Base-by-base conservation (phyloP, 192 early-diverging fungal species). In the Pilobolus umbonatus region DNA sequence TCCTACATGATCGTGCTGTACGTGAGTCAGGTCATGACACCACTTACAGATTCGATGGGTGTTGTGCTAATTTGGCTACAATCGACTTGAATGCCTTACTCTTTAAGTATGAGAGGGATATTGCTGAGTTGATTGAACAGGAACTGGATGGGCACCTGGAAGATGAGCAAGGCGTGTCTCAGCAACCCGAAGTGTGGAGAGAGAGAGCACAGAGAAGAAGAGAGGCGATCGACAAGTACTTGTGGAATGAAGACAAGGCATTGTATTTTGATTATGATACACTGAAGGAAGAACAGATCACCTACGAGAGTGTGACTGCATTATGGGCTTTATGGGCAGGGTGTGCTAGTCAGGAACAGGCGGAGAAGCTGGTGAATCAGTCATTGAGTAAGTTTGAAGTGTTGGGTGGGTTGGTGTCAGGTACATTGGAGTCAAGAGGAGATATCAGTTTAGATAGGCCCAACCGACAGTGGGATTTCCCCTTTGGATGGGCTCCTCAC, bases 11-110 rank as follows among this genome's bases (percentile, higher is more conserved):
- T 68, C 85, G 97, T 5, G 97, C 97, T 0, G 94, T 96, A 2
- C 88, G 96, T 51, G 94, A 97, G 75, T 94, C 92, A 29, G 96
- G 95, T 14, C 95, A 98, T 74, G 95, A 98, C 71, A 97, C 95
- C 0, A 90, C 94, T 10, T 97, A 98, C 70, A 78, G 95, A 3
- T 86, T 94, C 28, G 97, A 99, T 65, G 83, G 85, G 29, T 77
- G 85, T 34, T 96, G 93, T 65, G 97, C 95, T 0, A 78, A 90
- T 61, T 72, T 99, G 64, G 92, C 90, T 15, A 98, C 95, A 0
- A 80, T 98, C 52, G 97, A 99, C 70, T 77, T 99, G 48, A 96
- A 95, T 69, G 72, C 85, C 50, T 75, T 99, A 14, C 70, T 99
- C 68, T 96, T 89, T 87, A 95, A 95, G 68, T 99, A 99, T 72